Evolutionary conservation across 1,284 basidiomycete species (phyloP), one percentile per base, ranked within the genome.

Genomic region (Trametes polyzona): DNA sequence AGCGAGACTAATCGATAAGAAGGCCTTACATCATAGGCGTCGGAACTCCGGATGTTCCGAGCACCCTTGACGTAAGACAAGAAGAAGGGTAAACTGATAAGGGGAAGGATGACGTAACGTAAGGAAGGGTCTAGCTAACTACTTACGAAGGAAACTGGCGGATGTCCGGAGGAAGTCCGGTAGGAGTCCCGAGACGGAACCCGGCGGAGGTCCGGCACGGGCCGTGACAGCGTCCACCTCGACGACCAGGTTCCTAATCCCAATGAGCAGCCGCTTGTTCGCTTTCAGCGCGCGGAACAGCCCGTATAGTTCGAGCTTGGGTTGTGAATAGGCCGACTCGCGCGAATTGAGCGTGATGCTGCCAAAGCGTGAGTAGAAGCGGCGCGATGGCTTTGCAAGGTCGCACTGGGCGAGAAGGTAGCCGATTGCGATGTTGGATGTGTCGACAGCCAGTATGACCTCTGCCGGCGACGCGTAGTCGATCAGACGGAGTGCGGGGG

Each of bases 381-480:
- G 49, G n/a, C 37, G 49, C 19, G 30, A 33, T 3, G 64, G 62
- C 11, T 54, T 33, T n/a, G 64, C 41, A 0, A 50, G 40, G 35
- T 73, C 71, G 21, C 64, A 47, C 55, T 78, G 75, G 4, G 51
- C 58, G 1, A 75, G 63, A 14, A 69, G 57, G 37, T 67, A 74
- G 0, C 78, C 75, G 1, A 73, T 67, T 0, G 73, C 74, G 40
- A 71, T 70, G 27, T 64, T 60, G 0, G 71, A 76, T 0, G 74
- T 69, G 63, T 78, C 72, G n/a, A 74, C 73, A 0, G 71, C 65
- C 0, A 76, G 59, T 4, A 74, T 71, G 10, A 76, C 69, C 0
- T 57, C 55, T 0, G 46, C 52, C 10, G 77, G 77, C 12, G 75
- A 75, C 67, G 74, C 76, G 71, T 87, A 87, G 59, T 83, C 81